A percentile compares a stretch with the other conserved stretches of the same genome.
Evolutionary conservation across 2,329 filamentous ascomycete species (phyloP).

Genomic region (Paraconiothyrium brasiliense): DNA sequence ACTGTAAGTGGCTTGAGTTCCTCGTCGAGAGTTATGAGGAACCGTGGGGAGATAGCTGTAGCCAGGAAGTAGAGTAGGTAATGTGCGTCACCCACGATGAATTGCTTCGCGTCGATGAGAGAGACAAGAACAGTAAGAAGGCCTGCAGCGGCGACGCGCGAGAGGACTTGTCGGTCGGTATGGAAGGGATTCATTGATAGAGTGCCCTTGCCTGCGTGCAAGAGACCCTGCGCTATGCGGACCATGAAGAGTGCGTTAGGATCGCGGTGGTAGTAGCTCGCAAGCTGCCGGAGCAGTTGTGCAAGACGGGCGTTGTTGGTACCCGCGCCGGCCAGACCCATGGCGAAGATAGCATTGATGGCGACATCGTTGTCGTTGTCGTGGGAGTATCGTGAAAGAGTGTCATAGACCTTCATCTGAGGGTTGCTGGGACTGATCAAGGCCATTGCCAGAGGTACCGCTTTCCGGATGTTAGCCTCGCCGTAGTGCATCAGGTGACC

Average conservation of each 20-base stretch:
- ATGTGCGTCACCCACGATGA: constrained; percentile 76
- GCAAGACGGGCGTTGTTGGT: constrained; percentile 98
- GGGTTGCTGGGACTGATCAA: constrained; percentile 97
- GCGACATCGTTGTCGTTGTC: constrained; percentile 99
- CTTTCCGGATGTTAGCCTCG: constrained; percentile 94
- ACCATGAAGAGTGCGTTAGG: constrained; percentile 99
- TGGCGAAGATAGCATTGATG: constrained; percentile 98
- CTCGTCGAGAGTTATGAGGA: constrained; percentile 96
- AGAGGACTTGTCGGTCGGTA: constrained; percentile 95
- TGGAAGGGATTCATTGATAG: constrained; percentile 98
- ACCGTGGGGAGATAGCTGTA: constrained; percentile 94
- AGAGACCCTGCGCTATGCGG: constrained; percentile 92
- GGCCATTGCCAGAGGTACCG: constrained; percentile 95
- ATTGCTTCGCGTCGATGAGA: constrained; percentile 94
- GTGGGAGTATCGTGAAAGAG: constrained; percentile 94
- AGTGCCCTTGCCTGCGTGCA: constrained; percentile 99
- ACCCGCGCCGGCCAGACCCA: constrained; percentile 95
- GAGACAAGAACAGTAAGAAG: constrained; percentile 89
- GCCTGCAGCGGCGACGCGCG: constrained; percentile 87
- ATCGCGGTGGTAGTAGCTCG: constrained; percentile 97
- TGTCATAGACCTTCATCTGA: constrained; percentile 99
- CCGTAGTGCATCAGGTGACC: constrained; percentile 99
- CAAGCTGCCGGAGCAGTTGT: constrained; percentile 91
- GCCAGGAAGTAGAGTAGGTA: constrained; percentile 98
- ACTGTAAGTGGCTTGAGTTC: constrained; percentile 92